phyloP scores from a whole-genome alignment of 2,329 filamentous ascomycete species.

The Venturia asperata region DNA sequence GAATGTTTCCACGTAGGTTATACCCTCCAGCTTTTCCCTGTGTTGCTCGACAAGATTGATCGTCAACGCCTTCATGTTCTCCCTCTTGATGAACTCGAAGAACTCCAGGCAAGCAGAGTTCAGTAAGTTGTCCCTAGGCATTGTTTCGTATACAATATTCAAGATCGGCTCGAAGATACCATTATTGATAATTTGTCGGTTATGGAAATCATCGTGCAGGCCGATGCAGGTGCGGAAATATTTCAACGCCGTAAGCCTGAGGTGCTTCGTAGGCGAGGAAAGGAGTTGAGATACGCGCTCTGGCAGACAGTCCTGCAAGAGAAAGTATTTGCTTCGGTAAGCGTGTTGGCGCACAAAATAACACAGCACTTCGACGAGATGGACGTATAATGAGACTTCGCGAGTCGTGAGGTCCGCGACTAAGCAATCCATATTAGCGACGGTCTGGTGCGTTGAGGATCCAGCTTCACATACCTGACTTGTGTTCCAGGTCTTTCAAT shows the following conservation, averaged over 20 bases:
- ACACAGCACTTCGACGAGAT: constrained; percentile 85
- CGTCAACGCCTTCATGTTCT: constrained; percentile 73
- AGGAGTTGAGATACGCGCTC: constrained; percentile 77
- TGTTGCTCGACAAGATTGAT: constrained; percentile 79
- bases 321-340: constrained; percentile 79
- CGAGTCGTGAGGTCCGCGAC: constrained; percentile 69
- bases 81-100: constrained; percentile 78
- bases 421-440: constrained; percentile 26
- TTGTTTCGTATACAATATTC: constrained; percentile 72
- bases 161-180: constrained; percentile 77
- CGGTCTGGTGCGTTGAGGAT: not conserved
- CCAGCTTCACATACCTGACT: constrained; percentile 39
- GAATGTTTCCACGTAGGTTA: constrained; percentile 83
- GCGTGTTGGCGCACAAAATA: constrained; percentile 90
- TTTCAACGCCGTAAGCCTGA: constrained; percentile 85
- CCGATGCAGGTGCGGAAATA: constrained; percentile 85
- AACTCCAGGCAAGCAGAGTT: constrained; percentile 92
- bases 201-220: constrained; percentile 86
- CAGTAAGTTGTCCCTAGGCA: constrained; percentile 86
- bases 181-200: constrained; percentile 74
- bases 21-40: constrained; percentile 64
- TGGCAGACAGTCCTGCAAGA: constrained; percentile 70
- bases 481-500: constrained; percentile 68
- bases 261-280: constrained; percentile 76
- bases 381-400: constrained; percentile 82